Evolutionary conservation across 371 early-diverging fungal species (phyloP), one percentile per base, ranked within the genome.

Genomic region (Mortierella sp.): DNA sequence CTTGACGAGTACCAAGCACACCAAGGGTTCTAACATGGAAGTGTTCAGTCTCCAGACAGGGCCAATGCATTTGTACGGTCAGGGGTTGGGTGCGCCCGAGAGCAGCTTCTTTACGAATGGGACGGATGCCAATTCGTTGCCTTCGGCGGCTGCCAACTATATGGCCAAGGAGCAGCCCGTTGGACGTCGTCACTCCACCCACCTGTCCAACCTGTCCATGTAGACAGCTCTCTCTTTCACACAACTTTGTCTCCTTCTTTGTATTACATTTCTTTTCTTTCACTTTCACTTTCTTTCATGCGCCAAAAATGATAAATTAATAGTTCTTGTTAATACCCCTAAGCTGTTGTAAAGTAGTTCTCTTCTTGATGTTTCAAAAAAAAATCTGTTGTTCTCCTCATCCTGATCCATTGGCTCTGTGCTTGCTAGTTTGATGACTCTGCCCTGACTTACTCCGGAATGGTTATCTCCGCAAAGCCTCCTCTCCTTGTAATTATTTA

Each of bases 121-220:
- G 27, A 55, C 74, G 7, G 79, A 58, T 14, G 24, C 75, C 3
- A n/a, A 32, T 56, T 21, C 73, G 0, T 21, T 74, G 70, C 58
- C 41, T 24, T 35, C 43, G 14, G 70, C 51, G 8, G 38, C 75
- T 5, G 38, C 78, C 12, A 78, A 82, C 46, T 82, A 82, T n/a
- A 48, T 82, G 51, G 78, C 68, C 29, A 77, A 78, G 51, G 75
- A 82, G 16, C 82, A 82, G 29, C 70, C 58, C 4, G 71, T 71
- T 4, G 73, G 72, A 6, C 78, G 82, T 14, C 82, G 82, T 54
- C 82, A 82, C 65, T 78, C 78, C 58, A 82, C 82, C 12, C 78
- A 78, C 32, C 55, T 82, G 72, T 75, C 82, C 16, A 82, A 82
- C 58, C 78, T 82, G 10, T 75, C 82, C 16, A 76, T 58, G 74